Evolutionary conservation across 2,329 filamentous ascomycete species (phyloP).

Genomic region (Fusarium torreyae): DNA sequence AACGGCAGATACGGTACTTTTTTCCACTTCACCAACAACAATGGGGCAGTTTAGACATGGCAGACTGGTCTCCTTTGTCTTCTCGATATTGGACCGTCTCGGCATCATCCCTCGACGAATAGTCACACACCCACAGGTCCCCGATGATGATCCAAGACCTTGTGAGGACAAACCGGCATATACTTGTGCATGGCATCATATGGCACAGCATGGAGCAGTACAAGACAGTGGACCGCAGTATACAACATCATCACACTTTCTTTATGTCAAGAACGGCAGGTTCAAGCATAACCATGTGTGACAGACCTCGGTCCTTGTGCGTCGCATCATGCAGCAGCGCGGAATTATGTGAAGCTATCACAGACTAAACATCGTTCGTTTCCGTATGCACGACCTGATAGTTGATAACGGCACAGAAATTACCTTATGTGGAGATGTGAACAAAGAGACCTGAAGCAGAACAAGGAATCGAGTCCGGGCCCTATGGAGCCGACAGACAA

Average conservation of each 20-base stretch:
- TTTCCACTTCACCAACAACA: constrained; percentile 37
- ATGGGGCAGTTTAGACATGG: constrained; percentile 4
- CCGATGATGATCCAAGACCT: constrained; percentile 30
- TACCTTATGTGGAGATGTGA: constrained; percentile 28
- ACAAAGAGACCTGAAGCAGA: constrained; percentile 21
- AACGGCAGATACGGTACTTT: constrained; percentile 29
- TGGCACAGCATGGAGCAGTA: constrained; percentile 38
- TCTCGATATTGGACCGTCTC: constrained; percentile 20
- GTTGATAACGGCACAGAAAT: constrained; percentile 21
- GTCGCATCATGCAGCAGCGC: constrained; percentile 43
- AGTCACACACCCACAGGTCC: constrained; percentile 35
- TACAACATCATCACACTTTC: constrained; percentile 29
- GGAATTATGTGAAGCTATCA: constrained; percentile 40
- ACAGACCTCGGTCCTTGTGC: constrained; percentile 38
- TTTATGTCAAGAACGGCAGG: constrained; percentile 30
- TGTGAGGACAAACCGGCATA: constrained; percentile 38
- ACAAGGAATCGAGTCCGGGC: constrained; percentile 28
- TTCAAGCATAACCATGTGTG: constrained; percentile 43
- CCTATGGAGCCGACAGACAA: constrained; percentile 37
- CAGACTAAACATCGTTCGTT: constrained; percentile 31
- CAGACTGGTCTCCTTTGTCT: constrained; percentile 19
- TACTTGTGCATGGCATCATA: constrained; percentile 39
- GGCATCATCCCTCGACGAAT: constrained; percentile 31
- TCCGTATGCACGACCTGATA: constrained; percentile 31
- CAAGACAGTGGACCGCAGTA: constrained; percentile 30